A percentile compares a stretch with the other conserved stretches of the same genome.
Evolutionary conservation across 192 early-diverging fungal genomes (phyloP).

Genomic region (Coemansia sp.): DNA sequence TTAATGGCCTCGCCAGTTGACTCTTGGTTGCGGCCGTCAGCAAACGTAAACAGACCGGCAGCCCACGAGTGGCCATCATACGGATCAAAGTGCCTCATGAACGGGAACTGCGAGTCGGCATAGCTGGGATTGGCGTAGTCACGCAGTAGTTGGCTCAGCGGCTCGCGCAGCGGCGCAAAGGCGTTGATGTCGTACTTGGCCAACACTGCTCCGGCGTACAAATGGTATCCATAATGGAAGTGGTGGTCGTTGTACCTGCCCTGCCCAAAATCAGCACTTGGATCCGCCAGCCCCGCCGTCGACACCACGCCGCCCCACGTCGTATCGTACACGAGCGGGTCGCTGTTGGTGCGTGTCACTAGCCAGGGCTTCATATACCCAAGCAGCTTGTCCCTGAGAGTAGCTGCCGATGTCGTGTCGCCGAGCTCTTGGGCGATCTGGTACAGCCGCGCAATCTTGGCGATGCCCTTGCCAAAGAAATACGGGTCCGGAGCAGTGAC

Average conservation of each 20-base stretch:
- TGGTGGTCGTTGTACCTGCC: conserved; percentile 63
- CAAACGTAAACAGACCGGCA: conserved; percentile 53
- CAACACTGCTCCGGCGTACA: conserved; percentile 55
- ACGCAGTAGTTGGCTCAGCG: conserved; percentile 47
- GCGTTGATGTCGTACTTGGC: conserved; percentile 46
- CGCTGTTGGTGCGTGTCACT: conserved; percentile 20
- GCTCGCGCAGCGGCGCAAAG: conserved; percentile 33
- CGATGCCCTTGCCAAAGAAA: conserved; percentile 57
- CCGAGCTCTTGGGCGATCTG: conserved; percentile 54
- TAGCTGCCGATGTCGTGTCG: conserved; percentile 14
- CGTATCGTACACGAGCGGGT: conserved; percentile 51
- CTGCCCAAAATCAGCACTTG: conserved; percentile 54
- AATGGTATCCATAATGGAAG: conserved; percentile 62
- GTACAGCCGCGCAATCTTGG: conserved; percentile 49
- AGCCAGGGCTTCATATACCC: conserved; percentile 45
- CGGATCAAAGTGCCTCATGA: conserved; percentile 58
- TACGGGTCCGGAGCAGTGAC: conserved; percentile 52
- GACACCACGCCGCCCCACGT: conserved; percentile 56
- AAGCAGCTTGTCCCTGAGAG: conserved; percentile 14
- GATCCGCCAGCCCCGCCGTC: conserved; percentile 26
- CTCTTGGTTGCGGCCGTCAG: conserved; percentile 58
- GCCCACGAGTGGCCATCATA: conserved; percentile 70
- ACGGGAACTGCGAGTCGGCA: conserved; percentile 55
- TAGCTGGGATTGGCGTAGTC: conserved; percentile 58
- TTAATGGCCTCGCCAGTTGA: conserved; percentile 57